A percentile compares a stretch with the other conserved stretches of the same genome.
Conservation (phyloP, 2,329 filamentous ascomycete genomes). For the Claviceps digitariae region DNA sequence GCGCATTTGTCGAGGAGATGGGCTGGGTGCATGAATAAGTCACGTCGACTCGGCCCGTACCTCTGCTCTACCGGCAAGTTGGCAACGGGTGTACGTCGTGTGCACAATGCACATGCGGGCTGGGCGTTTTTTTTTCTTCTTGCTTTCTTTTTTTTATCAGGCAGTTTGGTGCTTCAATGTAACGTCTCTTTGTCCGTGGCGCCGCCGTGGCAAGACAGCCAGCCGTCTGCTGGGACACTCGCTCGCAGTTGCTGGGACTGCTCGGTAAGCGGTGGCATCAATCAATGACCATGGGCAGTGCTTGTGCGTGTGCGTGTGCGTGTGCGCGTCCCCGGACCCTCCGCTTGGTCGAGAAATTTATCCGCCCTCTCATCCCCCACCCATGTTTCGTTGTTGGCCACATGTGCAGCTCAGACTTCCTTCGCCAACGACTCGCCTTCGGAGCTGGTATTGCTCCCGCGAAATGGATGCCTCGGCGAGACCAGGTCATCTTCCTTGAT, state of each 20-base stretch:
- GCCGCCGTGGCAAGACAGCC: too few relatives aligned
- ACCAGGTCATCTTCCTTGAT: not conserved
- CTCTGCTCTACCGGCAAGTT: not conserved
- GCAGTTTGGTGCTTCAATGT: too few relatives aligned
- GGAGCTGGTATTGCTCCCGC: not conserved
- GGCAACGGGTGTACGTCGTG: not conserved
- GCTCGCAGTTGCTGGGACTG: too few relatives aligned
- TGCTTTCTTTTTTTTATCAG: too few relatives aligned
- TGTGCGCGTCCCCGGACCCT: not conserved
- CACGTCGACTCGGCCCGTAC: not conserved
- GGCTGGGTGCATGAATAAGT: too few relatives aligned
- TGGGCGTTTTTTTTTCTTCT: too few relatives aligned
- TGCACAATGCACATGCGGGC: not conserved
- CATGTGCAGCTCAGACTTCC: not conserved
- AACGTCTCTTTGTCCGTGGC: too few relatives aligned
- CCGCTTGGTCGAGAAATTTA: not conserved
- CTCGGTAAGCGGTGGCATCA: too few relatives aligned
- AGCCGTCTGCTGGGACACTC: too few relatives aligned
- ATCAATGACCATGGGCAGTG: too few relatives aligned
- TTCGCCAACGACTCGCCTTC: not conserved
- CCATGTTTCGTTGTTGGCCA: not conserved
- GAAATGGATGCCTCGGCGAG: constrained; percentile 2
- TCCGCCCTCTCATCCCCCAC: not conserved
- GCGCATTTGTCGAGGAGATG: too few relatives aligned
- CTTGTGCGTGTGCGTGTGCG: too few relatives aligned